Evolutionary conservation across 306 rosid species (phyloP).

Genomic region (Prunus mume): DNA sequence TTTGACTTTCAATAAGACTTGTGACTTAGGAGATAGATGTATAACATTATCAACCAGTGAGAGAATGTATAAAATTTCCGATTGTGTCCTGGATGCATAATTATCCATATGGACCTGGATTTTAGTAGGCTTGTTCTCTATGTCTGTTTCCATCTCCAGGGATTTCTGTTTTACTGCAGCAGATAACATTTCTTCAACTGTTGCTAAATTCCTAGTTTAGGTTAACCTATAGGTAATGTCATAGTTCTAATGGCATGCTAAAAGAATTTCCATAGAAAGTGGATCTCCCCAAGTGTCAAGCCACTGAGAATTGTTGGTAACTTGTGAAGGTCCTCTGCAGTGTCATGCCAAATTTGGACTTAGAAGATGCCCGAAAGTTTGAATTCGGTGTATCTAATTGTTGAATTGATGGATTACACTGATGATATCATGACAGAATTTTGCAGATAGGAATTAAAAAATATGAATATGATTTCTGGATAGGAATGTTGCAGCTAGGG

Average conservation of each 20-base stretch:
- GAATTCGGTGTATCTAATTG: no score
- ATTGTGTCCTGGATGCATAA: background rate
- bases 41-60: background rate
- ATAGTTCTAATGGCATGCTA: background rate
- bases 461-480: no score
- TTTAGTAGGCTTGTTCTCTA: background rate
- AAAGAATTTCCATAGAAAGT: background rate
- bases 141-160: background rate
- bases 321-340: no score
- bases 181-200: background rate
- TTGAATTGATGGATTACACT: no score
- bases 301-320: no score
- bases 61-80: background rate
- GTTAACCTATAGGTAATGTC: background rate
- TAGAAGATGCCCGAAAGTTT: no score
- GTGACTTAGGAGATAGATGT: background rate
- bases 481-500: no score
- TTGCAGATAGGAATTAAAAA: no score
- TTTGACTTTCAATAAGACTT: background rate
- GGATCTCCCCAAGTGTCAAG: no score
- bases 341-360: no score
- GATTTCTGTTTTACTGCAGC: background rate
- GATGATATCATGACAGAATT: no score
- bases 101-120: background rate
- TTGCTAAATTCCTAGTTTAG: background rate